Percentiles rank a stretch among this genome's conserved stretches.
Conservation (phyloP, 495 filamentous ascomycete genomes). For the Penicillium malachiteum region DNA sequence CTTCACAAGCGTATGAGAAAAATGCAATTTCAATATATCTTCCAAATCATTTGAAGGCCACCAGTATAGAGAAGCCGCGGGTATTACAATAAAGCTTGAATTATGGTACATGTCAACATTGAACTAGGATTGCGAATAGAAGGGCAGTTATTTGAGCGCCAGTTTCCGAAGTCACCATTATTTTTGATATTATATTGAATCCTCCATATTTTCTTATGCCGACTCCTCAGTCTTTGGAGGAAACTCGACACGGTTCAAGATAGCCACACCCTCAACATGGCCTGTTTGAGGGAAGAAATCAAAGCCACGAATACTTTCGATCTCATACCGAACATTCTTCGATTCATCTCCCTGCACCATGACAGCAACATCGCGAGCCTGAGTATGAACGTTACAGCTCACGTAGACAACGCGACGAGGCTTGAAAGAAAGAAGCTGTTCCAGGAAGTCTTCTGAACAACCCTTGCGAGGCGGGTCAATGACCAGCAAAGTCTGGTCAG, state of each 20-base stretch:
- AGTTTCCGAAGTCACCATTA: too few species aligned
- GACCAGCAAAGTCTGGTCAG: slow-evolving; percentile 81
- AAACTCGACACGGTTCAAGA: slow-evolving; percentile 53
- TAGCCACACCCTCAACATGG: slow-evolving; percentile 92
- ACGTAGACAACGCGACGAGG: slow-evolving; percentile 87
- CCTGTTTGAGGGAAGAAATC: slow-evolving; percentile 99
- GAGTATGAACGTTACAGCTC: slow-evolving; percentile 96
- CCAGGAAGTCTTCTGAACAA: slow-evolving; percentile 80
- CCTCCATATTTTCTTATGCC: background rate
- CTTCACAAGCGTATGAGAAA: slow-evolving; percentile 9
- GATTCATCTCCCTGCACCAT: slow-evolving; percentile 65
- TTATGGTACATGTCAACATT: too few species aligned
- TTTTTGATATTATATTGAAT: too few species aligned
- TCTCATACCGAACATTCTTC: slow-evolving; percentile 64
- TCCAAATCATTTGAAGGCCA: background rate
- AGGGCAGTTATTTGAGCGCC: too few species aligned
- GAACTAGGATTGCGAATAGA: too few species aligned
- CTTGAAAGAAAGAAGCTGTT: slow-evolving; percentile 71
- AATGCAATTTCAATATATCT: slow-evolving; percentile 5
- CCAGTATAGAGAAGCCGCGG: background rate
- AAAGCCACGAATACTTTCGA: slow-evolving; percentile 90
- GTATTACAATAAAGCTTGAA: background rate
- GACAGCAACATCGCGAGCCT: slow-evolving; percentile 86
- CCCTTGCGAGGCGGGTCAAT: slow-evolving; percentile 95
- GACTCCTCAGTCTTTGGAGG: slow-evolving; percentile 13